Evolutionary conservation across 1,139 yeast species (phyloP), one percentile per base, ranked within the genome.

Genomic region (Hansenula lynferdii): DNA sequence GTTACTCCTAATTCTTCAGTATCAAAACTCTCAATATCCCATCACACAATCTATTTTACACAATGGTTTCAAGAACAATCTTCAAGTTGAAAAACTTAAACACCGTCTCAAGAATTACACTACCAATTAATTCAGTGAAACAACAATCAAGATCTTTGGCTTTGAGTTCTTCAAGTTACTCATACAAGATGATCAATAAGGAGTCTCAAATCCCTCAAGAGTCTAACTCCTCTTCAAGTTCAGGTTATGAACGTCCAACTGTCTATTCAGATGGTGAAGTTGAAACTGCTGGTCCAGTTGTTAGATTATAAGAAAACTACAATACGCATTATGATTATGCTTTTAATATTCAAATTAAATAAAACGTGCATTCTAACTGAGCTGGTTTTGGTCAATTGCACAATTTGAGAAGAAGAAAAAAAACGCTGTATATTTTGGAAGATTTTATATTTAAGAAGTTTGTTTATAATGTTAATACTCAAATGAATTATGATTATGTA

Each of bases 261-360:
- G 47, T 53, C 34, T 53, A 49, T 41, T 51, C 56, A 22, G 57
- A 52, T 28, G 56, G 52, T 26, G 56, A 53, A 44, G 55, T 53
- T 31, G 57, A 53, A 40, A 53, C 56, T 30, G 56, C 54, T 22
- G 54, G 54, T 37, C 57, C 57, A 24, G 41, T 43, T 27, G 48
- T 48, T 37, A 53, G 56, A 40, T 42, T 51, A 28, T 52, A 29
- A 36, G 35, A n/a, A n/a, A n/a, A n/a, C n/a, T n/a, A n/a, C n/a
- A n/a, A n/a, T n/a, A n/a, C n/a, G 11, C 5, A 10, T 6, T 16
- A 24, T 24, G n/a, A n/a, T n/a, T n/a, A n/a, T n/a, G n/a, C n/a
- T n/a, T n/a, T n/a, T n/a, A n/a, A n/a, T n/a, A n/a, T n/a, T n/a
- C n/a, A n/a, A n/a, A n/a, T n/a, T n/a, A n/a, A n/a, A n/a, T n/a